Base-by-base conservation (phyloP, 371 early-diverging fungal genomes). In the Zopfochytrium polystomum region DNA sequence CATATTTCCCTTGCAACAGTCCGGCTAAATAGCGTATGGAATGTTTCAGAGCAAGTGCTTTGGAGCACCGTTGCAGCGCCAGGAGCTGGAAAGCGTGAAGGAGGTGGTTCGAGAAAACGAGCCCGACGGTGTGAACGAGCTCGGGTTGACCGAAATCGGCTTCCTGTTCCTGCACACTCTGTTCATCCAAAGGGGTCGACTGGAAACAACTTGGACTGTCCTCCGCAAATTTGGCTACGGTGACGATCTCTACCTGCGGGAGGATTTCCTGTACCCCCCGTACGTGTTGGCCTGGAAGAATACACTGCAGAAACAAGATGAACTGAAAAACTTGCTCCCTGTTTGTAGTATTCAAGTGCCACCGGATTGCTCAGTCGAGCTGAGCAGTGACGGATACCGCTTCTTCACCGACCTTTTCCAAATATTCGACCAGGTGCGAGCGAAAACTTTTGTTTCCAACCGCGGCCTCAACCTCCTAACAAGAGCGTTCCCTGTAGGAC, bases 161-260 rank as follows among this genome's bases (percentile, higher is more conserved):
- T 98, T 98, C 66, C 73, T 94, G 38, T 93, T 87, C 66, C 76
- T 98, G 46, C 95, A 96, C 68, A 87, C 88, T 33, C 82, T 94
- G 25, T 98, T 96, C 72, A 93, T 98, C 51, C 95, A 96, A 79
- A 80, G 92, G 11, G 98, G 98, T 2, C 83, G 96, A 23, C 79
- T 95, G 7, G 98, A 98, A 62, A 98, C 98, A 1, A 95, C 95
- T 9, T 98, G 98, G 98, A 90, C 92, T 23, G 95, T 98, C 2
- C 72, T 98, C 38, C 78, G 96, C 31, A 87, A 87, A 63, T 98
- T 95, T 78, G 96, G 96, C 20, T 96, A 98, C 67, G 93, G 92
- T 27, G 91, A 94, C 65, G 93, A 95, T 58, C 67, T 98, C 33
- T 84, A 87, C 0, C 68, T 98, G 51, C 76, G 92, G 43, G 91